Evolutionary conservation across 495 filamentous ascomycete species (phyloP).

Genomic region (Alectoria sarmentosa): DNA sequence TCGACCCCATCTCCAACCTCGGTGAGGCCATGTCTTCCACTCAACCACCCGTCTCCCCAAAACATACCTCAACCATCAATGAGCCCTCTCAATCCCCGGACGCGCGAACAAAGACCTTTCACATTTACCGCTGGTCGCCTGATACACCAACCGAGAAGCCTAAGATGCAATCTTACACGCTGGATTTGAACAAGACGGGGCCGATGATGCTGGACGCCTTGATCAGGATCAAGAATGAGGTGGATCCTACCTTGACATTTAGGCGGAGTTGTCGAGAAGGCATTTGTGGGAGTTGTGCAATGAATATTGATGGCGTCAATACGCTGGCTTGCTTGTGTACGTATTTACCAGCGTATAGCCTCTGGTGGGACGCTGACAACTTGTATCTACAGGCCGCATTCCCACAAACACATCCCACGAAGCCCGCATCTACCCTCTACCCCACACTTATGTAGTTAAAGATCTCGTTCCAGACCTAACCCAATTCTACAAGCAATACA

Average conservation of each 20-base stretch:
- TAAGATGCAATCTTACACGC: conserved; percentile 84
- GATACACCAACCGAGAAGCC: conserved; percentile 87
- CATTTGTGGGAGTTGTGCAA: conserved; percentile 96
- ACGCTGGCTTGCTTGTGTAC: conserved; percentile 96
- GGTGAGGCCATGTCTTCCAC: conserved; percentile 32
- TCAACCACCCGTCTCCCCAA: conserved; percentile 32
- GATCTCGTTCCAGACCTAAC: conserved; percentile 96
- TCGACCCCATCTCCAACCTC: conserved; percentile 39
- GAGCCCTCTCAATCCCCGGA: conserved; percentile 48
- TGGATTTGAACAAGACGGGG: conserved; percentile 97
- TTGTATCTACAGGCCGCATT: conserved; percentile 66
- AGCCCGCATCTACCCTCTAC: conserved; percentile 94
- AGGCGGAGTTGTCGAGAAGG: conserved; percentile 92
- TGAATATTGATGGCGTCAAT: conserved; percentile 99
- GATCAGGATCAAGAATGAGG: conserved; percentile 97
- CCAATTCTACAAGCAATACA: conserved; percentile 99
- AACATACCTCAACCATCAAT: conserved; percentile 47
- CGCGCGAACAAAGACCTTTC: conserved; percentile 82
- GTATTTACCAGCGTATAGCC: conserved; percentile 32
- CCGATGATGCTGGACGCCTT: conserved; percentile 97
- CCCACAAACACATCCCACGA: conserved; percentile 72
- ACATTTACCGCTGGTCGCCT: conserved; percentile 98
- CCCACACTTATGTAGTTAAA: conserved; percentile 99
- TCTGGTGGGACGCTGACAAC: conserved; percentile 3
- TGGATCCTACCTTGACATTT: conserved; percentile 95